Conservation (phyloP, 2,329 filamentous ascomycete species). For the Arthrobotrys sinensis region DNA sequence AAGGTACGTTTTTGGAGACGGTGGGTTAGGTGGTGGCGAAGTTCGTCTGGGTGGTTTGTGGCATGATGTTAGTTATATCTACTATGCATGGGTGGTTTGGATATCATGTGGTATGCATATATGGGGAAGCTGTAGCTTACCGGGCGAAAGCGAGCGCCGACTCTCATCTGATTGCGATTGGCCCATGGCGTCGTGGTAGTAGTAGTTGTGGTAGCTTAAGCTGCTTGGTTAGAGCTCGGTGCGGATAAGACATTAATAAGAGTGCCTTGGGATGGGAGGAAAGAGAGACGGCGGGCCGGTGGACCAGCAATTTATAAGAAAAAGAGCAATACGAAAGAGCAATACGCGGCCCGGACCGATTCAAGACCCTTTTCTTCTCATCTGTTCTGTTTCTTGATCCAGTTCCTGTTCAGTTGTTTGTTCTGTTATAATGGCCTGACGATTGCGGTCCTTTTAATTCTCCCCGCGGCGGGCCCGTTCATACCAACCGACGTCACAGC, state of each 20-base stretch:
- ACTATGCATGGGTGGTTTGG: background rate
- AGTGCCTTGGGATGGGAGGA: too few species aligned
- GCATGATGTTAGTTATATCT: background rate
- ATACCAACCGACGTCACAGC: conserved; percentile 8
- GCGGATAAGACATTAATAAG: conserved; percentile 8
- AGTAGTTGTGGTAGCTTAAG: background rate
- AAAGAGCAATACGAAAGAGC: background rate
- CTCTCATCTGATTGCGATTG: conserved; percentile 53
- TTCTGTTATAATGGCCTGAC: conserved; percentile 9
- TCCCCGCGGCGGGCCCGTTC: background rate
- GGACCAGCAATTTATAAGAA: conserved; percentile 5
- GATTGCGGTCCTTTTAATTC: background rate
- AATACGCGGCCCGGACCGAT: background rate
- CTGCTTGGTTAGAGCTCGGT: background rate
- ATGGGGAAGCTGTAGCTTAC: conserved; percentile 22
- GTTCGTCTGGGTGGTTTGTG: conserved; percentile 59
- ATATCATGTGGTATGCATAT: background rate
- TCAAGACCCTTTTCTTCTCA: too few species aligned
- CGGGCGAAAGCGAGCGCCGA: conserved; percentile 34
- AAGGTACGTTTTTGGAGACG: conserved; percentile 79
- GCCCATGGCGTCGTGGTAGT: conserved; percentile 39
- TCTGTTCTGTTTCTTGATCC: too few species aligned
- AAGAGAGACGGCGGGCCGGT: too few species aligned
- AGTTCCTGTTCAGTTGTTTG: too few species aligned
- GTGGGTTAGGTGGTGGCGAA: conserved; percentile 62